These are phyloP conservation scores for Saccharomyces pastorianus DNA, from an alignment of 1,139 yeast genomes.

Conservation along the genomic window DNA sequence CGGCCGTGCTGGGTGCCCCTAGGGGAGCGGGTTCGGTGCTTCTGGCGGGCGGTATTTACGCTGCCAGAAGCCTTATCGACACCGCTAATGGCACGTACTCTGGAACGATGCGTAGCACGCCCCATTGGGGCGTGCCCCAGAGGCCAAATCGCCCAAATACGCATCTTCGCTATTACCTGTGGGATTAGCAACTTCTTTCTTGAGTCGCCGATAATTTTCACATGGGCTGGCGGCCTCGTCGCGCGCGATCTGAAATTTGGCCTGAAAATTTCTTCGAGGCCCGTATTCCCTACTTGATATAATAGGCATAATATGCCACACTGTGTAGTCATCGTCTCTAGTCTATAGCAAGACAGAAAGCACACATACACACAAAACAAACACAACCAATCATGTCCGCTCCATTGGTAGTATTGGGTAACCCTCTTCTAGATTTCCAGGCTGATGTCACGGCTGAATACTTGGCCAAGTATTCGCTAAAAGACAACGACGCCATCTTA, in stretches of 20 bases:
- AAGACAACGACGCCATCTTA: conserved; percentile 90
- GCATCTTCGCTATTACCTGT: neutral
- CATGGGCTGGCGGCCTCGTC: neutral
- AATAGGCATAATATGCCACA: neutral
- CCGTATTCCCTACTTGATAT: neutral
- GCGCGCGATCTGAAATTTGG: neutral
- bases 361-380: no score
- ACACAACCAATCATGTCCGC: conserved; percentile 32
- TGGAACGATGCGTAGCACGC: neutral
- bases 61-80: neutral
- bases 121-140: neutral
- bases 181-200: neutral
- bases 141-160: neutral
- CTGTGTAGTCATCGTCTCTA: neutral
- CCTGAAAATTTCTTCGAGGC: neutral
- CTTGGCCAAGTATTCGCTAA: conserved; percentile 71
- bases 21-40: neutral
- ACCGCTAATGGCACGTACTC: neutral
- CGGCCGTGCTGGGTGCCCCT: neutral
- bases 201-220: neutral
- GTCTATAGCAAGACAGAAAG: no score
- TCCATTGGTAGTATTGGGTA: conserved; percentile 61
- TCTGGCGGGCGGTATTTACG: neutral
- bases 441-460: conserved; percentile 63
- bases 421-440: conserved; percentile 83